Evolutionary conservation across 2,329 filamentous ascomycete species (phyloP), one percentile per base, ranked within the genome.

Genomic region (Arthrobotrys megalospora): DNA sequence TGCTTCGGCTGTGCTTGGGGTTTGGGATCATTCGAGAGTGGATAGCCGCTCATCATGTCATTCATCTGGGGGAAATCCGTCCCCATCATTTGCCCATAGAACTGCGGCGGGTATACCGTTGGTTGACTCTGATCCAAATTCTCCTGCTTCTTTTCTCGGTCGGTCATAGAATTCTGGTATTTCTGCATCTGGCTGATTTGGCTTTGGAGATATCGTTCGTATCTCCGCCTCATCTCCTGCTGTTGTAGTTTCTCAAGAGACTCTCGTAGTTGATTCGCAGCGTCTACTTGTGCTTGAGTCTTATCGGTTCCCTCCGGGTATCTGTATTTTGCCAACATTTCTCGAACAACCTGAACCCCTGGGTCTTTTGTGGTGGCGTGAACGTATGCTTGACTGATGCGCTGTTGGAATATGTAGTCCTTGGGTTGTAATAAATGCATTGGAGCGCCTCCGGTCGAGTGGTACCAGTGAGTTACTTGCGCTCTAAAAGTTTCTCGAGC

Each of bases 381-480:
- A 2, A 43, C 19, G 6, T 60, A 41, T 14, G 53, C 53, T 3
- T 24, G n/a, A 6, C 16, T 21, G 8, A 60, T n/a, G 4, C 34
- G 34, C 16, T 60, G 12, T 8, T 21, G 34, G 36, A 60, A 60
- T 5, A 43, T 43, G 11, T 60, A 43, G 7, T 43, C 53, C 16
- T 60, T 60, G 4, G 53, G 19, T 8, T 24, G 16, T n/a, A 60
- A 28, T 6, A 60, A 11, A 36, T 60, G 67, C 12, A 12, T 19
- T n/a, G 28, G 16, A 7, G 28, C 53, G 2, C 53, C 52, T 1
- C 45, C 45, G 3, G 43, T 52, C 0, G 53, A 34, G 6, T 50
- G 52, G 12, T 50, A 70, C 36, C 19, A 63, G n/a, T 7, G 11
- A 10, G 12, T 47, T 16, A 55, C 45, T 19, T 63, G 68, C 0